These are phyloP conservation scores for Begonia fuchsioides DNA, from an alignment of 306 rosid species.

Conservation along the genomic window DNA sequence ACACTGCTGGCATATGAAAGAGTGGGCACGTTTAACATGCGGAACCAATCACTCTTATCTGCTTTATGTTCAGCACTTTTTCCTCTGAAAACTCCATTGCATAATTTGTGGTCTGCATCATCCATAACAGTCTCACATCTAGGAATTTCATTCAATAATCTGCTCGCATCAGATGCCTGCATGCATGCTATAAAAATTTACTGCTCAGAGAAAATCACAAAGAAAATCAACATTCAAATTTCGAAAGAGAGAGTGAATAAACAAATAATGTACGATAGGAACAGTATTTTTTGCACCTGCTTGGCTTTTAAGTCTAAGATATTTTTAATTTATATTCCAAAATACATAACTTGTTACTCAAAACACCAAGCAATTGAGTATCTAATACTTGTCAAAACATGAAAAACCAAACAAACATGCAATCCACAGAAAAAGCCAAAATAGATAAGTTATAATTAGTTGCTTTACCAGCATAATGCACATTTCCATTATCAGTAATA, in stretches of 20 bases:
- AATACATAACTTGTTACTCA: not conserved
- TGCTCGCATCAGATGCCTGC: conserved; percentile 37
- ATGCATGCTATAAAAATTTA: conserved; percentile 42
- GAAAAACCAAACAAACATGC: not conserved
- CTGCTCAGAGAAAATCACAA: conserved; percentile 27
- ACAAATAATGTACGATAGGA: too few relatives aligned
- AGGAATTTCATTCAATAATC: conserved; percentile 24
- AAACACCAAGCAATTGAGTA: not conserved
- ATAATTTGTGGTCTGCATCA: conserved; percentile 16
- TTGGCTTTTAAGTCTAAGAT: too few relatives aligned
- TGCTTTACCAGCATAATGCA: conserved; percentile 46
- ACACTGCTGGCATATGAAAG: conserved; percentile 29
- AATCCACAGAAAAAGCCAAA: too few relatives aligned
- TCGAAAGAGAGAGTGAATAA: too few relatives aligned
- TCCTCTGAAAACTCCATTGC: conserved; percentile 16
- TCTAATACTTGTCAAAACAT: not conserved
- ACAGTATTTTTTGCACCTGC: too few relatives aligned
- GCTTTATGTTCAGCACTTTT: conserved; percentile 12
- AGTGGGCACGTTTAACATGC: conserved; percentile 19
- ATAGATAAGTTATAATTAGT: conserved; percentile 8
- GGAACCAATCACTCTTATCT: conserved; percentile 16
- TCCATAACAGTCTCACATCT: conserved; percentile 21
- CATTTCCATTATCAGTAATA: conserved; percentile 14
- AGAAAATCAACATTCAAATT: not conserved
- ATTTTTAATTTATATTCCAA: too few relatives aligned